These are phyloP conservation scores for Colletotrichum simmondsii DNA, from an alignment of 2,329 filamentous ascomycete genomes.

Conservation along the genomic window DNA sequence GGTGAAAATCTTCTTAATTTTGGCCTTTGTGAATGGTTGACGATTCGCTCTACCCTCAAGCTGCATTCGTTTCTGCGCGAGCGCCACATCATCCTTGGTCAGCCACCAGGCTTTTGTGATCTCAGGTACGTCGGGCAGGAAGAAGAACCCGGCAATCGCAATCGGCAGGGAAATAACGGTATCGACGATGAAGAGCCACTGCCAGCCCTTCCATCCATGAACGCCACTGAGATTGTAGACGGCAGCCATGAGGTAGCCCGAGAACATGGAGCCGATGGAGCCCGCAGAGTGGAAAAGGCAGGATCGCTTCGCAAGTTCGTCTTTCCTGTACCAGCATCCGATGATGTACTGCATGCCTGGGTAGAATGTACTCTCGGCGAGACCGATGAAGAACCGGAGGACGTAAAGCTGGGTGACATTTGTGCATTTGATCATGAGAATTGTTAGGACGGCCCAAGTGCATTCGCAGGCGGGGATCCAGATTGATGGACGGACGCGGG, in stretches of 20 bases:
- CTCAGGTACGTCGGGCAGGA: constrained; percentile 37
- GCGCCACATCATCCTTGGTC: constrained; percentile 47
- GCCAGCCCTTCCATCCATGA: constrained; percentile 46
- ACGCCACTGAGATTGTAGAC: constrained; percentile 48
- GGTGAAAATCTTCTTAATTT: constrained; percentile 69
- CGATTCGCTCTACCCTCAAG: constrained; percentile 57
- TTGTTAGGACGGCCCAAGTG: constrained; percentile 46
- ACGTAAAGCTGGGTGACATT: constrained; percentile 46
- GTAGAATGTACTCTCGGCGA: constrained; percentile 42
- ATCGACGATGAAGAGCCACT: constrained; percentile 55
- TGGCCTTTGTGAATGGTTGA: constrained; percentile 53
- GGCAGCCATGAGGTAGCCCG: constrained; percentile 48
- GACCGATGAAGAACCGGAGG: constrained; percentile 44
- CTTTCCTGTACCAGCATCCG: constrained; percentile 44
- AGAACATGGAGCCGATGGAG: constrained; percentile 41
- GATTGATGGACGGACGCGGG: constrained; percentile 42
- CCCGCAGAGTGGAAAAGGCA: constrained; percentile 42
- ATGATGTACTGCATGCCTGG: constrained; percentile 40
- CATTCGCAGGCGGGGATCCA: constrained; percentile 44
- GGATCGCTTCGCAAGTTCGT: constrained; percentile 42
- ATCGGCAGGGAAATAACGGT: constrained; percentile 40
- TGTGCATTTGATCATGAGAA: constrained; percentile 45
- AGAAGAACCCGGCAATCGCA: constrained; percentile 37
- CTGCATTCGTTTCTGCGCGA: constrained; percentile 52
- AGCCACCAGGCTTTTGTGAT: constrained; percentile 39